Evolutionary conservation across 2,329 filamentous ascomycete genomes (phyloP).

Genomic region (Pseudogymnoascus sp.): DNA sequence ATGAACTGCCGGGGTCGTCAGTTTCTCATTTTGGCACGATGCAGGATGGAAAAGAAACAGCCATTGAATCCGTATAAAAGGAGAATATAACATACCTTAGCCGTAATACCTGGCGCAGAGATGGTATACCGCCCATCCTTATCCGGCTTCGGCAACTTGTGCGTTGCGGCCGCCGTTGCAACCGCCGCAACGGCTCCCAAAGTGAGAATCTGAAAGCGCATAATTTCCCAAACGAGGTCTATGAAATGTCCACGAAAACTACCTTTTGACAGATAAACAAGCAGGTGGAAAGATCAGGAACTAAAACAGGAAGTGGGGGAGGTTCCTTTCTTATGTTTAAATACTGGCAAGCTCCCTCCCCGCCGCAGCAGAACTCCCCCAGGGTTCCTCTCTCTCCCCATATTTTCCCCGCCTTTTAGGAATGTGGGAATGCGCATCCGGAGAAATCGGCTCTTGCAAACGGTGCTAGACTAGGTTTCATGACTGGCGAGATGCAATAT

Average conservation of each 20-base stretch:
- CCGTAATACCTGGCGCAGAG: background rate
- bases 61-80: background rate
- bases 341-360: background rate
- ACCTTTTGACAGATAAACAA: background rate
- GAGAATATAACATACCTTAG: slow-evolving; percentile 10
- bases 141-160: slow-evolving; percentile 1
- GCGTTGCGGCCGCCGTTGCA: background rate
- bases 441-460: background rate
- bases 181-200: slow-evolving; percentile 10
- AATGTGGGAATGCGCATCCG: background rate
- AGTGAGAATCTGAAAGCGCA: slow-evolving; percentile 12
- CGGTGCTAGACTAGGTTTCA: background rate
- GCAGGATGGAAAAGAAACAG: background rate
- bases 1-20: slow-evolving; percentile 32
- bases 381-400: background rate
- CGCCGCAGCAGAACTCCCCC: background rate
- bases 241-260: background rate
- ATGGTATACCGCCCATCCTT: background rate
- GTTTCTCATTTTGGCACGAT: background rate
- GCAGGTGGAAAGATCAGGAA: background rate
- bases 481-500: background rate
- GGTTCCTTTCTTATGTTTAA: background rate
- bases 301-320: background rate
- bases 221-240: background rate
- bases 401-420: slow-evolving; percentile 1